Conservation (phyloP, 202 grass and related monocot genomes). For the Musa balbisiana region DNA sequence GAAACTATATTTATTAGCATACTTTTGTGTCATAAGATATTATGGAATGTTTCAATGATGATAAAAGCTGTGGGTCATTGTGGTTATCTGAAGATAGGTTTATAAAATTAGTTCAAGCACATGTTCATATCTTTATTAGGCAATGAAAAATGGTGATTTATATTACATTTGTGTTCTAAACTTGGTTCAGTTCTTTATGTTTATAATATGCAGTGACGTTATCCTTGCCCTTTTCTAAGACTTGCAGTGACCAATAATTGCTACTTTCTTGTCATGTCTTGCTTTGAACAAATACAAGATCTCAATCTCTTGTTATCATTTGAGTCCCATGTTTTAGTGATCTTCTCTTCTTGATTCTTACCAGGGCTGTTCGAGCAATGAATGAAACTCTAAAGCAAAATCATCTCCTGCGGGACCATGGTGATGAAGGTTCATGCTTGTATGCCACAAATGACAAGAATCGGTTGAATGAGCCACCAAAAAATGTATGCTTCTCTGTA, state of each 20-base stretch:
- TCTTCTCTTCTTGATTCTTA: conserved; percentile 23
- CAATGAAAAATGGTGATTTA: too few species aligned
- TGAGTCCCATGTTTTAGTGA: neutral
- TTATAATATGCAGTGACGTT: neutral
- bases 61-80: too few species aligned
- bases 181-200: neutral
- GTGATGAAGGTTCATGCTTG: conserved; percentile 40
- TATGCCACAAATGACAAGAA: conserved; percentile 28
- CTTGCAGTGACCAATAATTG: neutral
- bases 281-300: neutral
- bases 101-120: too few species aligned
- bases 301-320: too few species aligned
- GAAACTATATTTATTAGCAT: neutral
- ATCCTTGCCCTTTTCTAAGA: neutral
- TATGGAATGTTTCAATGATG: too few species aligned
- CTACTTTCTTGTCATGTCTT: neutral
- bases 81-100: too few species aligned
- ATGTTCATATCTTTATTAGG: too few species aligned
- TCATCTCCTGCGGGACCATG: conserved; percentile 39
- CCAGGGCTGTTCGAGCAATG: conserved; percentile 78
- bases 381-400: conserved; percentile 82
- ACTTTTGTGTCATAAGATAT: too few species aligned
- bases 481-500: conserved; percentile 38
- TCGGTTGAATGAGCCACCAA: conserved; percentile 39
- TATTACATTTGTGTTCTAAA: neutral